phyloP scores from a whole-genome alignment of 2,329 filamentous ascomycete genomes.

The Fusarium oxysporum region DNA sequence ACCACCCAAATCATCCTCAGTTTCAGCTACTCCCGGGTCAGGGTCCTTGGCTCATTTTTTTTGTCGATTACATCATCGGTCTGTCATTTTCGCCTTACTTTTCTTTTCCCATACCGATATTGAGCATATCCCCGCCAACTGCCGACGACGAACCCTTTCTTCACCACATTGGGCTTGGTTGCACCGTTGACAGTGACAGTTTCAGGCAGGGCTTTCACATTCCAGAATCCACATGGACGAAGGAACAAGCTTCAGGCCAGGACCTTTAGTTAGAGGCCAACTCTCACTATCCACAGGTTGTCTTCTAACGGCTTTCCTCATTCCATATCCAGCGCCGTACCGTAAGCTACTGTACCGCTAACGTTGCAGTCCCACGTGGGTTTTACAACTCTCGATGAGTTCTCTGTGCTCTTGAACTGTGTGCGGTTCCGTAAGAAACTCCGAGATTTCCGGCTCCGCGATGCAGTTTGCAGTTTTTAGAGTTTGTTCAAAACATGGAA shows the following conservation, averaged over 20 bases:
- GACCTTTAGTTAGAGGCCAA: background rate
- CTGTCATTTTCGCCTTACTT: constrained; percentile 19
- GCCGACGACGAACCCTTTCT: constrained; percentile 19
- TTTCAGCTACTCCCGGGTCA: background rate
- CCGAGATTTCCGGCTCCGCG: constrained; percentile 12
- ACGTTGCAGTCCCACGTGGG: constrained; percentile 19
- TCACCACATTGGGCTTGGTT: constrained; percentile 20
- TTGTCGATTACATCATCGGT: constrained; percentile 37
- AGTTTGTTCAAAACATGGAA: constrained; percentile 31
- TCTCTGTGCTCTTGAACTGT: background rate
- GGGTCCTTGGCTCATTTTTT: constrained; percentile 30
- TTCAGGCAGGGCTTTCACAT: constrained; percentile 8
- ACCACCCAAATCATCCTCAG: background rate
- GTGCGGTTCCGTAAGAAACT: constrained; percentile 12
- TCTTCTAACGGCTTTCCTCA: constrained; percentile 5
- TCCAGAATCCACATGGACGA: background rate
- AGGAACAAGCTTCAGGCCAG: constrained; percentile 18
- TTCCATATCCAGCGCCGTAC: background rate
- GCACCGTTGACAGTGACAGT: constrained; percentile 24
- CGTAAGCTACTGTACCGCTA: constrained; percentile 6
- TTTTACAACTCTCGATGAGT: constrained; percentile 17
- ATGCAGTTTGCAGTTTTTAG: constrained; percentile 9
- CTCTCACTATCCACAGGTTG: background rate
- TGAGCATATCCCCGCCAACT: constrained; percentile 8
- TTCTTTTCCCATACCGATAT: background rate